Conservation (phyloP, 1,284 basidiomycete genomes). For the Apiotrichum porosum region DNA sequence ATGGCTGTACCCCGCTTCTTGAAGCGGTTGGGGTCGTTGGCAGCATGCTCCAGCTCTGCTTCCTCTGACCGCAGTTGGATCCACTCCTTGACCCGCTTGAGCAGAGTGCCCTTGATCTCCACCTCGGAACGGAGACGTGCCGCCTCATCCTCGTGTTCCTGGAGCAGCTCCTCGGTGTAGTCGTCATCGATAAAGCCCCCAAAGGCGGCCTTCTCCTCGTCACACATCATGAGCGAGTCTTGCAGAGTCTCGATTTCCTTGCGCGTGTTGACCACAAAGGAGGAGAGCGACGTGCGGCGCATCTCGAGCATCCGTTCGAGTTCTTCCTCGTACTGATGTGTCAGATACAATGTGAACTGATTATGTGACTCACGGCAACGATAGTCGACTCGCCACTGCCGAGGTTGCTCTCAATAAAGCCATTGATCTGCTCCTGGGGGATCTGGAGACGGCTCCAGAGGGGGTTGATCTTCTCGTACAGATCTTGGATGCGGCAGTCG, state of each 20-base stretch:
- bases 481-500: constrained; percentile 40
- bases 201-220: constrained; percentile 76
- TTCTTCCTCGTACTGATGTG: constrained; percentile 72
- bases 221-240: constrained; percentile 79
- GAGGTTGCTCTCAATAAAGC: constrained; percentile 44
- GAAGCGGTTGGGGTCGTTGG: constrained; percentile 45
- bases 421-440: constrained; percentile 39
- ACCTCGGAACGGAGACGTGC: constrained; percentile 73
- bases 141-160: constrained; percentile 84
- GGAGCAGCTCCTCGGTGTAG: constrained; percentile 79
- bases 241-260: constrained; percentile 76
- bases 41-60: constrained; percentile 65
- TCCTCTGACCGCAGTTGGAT: constrained; percentile 86
- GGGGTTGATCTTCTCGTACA: constrained; percentile 45
- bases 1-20: constrained; percentile 61
- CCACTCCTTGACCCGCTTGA: constrained; percentile 79
- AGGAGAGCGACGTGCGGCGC: constrained; percentile 78
- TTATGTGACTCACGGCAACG: constrained; percentile 30
- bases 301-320: constrained; percentile 83
- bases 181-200: constrained; percentile 76
- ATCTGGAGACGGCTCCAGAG: constrained; percentile 41
- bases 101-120: constrained; percentile 66
- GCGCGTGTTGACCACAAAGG: constrained; percentile 77
- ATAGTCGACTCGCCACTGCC: constrained; percentile 41
- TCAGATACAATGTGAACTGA: background rate